Percentiles rank a stretch among this genome's conserved stretches.
Evolutionary conservation across 352 stramenopile genomes (phyloP).

Genomic region (Globisporangium uncinulatum): DNA sequence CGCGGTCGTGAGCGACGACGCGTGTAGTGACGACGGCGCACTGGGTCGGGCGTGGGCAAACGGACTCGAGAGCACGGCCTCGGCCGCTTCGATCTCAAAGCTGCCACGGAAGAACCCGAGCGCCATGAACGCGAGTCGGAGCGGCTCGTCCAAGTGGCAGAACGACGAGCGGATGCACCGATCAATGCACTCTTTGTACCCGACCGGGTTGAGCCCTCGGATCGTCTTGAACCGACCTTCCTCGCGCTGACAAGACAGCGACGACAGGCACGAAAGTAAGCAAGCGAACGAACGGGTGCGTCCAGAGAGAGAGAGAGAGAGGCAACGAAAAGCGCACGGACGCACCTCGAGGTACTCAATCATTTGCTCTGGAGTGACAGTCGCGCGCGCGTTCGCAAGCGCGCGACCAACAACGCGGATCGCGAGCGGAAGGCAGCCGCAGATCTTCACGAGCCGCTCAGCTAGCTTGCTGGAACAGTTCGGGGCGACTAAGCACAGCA

Average conservation of each 20-base stretch:
- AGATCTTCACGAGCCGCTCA: conserved; percentile 62
- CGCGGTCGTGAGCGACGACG: conserved; percentile 15
- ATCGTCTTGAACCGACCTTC: conserved; percentile 71
- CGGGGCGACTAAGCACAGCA: conserved; percentile 61
- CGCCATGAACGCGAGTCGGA: conserved; percentile 77
- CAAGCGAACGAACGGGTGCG: background rate
- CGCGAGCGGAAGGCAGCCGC: conserved; percentile 72
- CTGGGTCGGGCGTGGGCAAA: conserved; percentile 17
- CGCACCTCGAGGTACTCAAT: conserved; percentile 69
- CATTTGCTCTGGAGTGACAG: conserved; percentile 70
- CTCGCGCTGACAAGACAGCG: conserved; percentile 30
- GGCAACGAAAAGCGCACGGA: background rate
- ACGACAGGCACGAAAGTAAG: background rate
- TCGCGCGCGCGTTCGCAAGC: conserved; percentile 69
- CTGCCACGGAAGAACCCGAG: conserved; percentile 77
- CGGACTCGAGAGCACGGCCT: conserved; percentile 60
- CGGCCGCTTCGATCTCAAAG: conserved; percentile 65
- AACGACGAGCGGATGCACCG: conserved; percentile 81
- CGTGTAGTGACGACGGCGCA: background rate
- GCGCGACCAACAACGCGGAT: conserved; percentile 74
- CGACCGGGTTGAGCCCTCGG: conserved; percentile 64
- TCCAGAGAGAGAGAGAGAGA: conserved; percentile 1
- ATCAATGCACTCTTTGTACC: conserved; percentile 73
- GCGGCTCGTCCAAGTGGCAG: conserved; percentile 59
- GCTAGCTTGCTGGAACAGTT: conserved; percentile 56